phyloP scores from a whole-genome alignment of 2,329 filamentous ascomycete species.

The Colletotrichum navitas region DNA sequence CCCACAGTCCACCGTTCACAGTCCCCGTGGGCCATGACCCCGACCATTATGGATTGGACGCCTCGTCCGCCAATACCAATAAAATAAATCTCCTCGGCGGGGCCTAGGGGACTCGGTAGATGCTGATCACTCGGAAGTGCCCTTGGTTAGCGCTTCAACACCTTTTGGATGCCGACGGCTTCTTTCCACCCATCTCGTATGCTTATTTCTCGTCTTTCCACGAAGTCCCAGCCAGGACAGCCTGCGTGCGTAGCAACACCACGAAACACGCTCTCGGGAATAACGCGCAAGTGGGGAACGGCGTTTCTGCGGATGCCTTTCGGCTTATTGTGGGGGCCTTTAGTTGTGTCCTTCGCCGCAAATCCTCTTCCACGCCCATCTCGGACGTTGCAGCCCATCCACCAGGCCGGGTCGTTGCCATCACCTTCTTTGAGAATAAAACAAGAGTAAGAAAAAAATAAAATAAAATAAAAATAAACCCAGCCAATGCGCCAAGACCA shows the following conservation, averaged over 20 bases:
- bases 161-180: conserved; percentile 9
- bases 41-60: conserved; percentile 18
- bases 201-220: conserved; percentile 6
- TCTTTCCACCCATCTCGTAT: not conserved
- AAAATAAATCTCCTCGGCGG: conserved; percentile 38
- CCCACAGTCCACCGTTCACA: conserved; percentile 11
- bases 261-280: not conserved
- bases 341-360: not conserved
- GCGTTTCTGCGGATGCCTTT: not conserved
- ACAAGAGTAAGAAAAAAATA: not conserved
- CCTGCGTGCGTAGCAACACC: not conserved
- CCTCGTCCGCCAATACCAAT: conserved; percentile 34
- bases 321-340: not conserved
- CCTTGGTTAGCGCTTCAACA: conserved; percentile 24
- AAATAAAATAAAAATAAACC: not conserved
- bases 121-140: conserved; percentile 37
- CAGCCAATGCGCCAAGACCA: conserved; percentile 12
- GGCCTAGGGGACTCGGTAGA: conserved; percentile 31
- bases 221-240: not conserved
- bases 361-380: conserved; percentile 5
- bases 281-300: conserved; percentile 4
- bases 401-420: not conserved
- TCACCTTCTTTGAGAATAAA: not conserved
- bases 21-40: conserved; percentile 28
- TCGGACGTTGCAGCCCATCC: conserved; percentile 15